Evolutionary conservation across 2,329 filamentous ascomycete species (phyloP), one percentile per base, ranked within the genome.

Genomic region (Diaporthe citrichinensis): DNA sequence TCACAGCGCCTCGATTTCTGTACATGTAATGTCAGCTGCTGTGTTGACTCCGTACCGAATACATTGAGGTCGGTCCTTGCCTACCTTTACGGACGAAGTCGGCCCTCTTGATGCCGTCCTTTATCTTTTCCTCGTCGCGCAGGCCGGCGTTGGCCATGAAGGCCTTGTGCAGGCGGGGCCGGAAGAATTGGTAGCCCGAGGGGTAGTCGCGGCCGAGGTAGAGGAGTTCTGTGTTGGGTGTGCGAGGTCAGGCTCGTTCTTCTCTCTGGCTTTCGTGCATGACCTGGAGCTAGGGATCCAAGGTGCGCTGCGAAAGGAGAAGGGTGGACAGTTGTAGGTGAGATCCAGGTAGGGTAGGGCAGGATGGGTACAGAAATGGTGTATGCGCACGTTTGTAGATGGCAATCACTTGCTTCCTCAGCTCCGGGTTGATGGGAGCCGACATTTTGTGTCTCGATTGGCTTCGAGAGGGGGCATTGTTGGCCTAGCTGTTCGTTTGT

Each of bases 1-100:
- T 91, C 89, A 98, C 94, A 98, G 83, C 25, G 95, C 93, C 86
- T 98, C 96, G 76, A 98, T 95, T 84, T 98, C 96, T 97, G 78
- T 10, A 49, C 23, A 10, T 1, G 12, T 4, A 28, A 8, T 9
- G 69, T 61, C 69, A 72, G 55, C 69, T 17, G 6, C 4, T 20
- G 0, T 23, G 39, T 25, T 39, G 34, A 20, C 4, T 28, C 2
- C 12, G 39, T 46, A 76, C 15, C 68, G 72, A 76, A 41, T 78
- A 71, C 20, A 61, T 46, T 8, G 20, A 28, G 20, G 34, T 44
- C 53, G 23, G 25, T 2, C 44, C 0, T 9, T 23, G 17, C 12
- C 55, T 81, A 95, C 95, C 95, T 89, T 97, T 98, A 85, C 95
- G 97, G 5, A 98, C 95, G 84, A 94, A 98, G 78, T 97, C 91